These are phyloP conservation scores for Fraxinus quadrangulata DNA, from an alignment of 257 asterid species.

Conservation along the genomic window DNA sequence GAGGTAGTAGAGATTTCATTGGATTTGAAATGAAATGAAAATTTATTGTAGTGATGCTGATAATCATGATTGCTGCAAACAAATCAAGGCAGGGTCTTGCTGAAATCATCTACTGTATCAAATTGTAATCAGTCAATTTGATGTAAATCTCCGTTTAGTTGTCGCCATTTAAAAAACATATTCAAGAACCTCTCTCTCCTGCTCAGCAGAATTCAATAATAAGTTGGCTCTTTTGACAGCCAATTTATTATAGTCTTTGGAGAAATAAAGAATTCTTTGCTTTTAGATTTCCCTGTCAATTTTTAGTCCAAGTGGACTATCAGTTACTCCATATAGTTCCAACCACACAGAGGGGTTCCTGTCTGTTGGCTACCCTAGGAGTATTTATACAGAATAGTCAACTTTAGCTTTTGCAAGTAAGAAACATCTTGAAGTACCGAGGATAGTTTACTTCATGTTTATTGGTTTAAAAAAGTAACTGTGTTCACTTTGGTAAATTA, in stretches of 20 bases:
- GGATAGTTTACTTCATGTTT: not conserved
- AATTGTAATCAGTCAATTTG: not conserved
- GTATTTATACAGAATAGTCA: not conserved
- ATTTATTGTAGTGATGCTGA: not conserved
- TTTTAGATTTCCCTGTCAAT: not conserved
- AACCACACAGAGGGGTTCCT: not conserved
- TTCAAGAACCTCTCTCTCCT: constrained; percentile 6
- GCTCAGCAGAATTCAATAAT: not conserved
- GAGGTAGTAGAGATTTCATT: not conserved
- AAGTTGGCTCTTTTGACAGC: not conserved
- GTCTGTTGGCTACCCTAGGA: not conserved
- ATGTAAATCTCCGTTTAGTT: not conserved
- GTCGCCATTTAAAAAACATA: not conserved
- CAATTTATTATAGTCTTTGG: not conserved
- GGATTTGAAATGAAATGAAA: not conserved
- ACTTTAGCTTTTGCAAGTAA: not conserved
- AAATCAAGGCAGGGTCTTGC: not conserved
- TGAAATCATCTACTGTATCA: not conserved
- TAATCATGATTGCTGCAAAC: constrained; percentile 6
- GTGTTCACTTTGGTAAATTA: constrained; percentile 20
- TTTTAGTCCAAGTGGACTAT: not conserved
- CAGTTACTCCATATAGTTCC: constrained; percentile 8
- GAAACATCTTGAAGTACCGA: constrained; percentile 15
- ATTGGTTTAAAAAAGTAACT: not conserved
- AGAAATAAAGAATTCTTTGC: not conserved